Percentiles rank a stretch among this genome's conserved stretches.
These are phyloP conservation scores for Parietichytrium sp. DNA, from an alignment of 108 stramenopile genomes.

Conservation along the genomic window DNA sequence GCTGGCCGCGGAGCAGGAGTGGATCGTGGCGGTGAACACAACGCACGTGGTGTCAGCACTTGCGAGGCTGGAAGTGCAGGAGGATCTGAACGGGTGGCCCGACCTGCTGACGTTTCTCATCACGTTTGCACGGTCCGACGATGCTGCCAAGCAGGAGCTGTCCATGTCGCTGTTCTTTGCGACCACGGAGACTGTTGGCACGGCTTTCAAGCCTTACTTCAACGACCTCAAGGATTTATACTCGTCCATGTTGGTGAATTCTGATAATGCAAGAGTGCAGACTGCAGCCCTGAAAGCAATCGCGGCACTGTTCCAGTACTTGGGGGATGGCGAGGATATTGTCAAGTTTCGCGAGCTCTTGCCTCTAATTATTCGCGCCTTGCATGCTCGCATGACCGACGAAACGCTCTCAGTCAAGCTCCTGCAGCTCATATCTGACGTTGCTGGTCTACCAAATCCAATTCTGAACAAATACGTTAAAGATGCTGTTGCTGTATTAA, in stretches of 20 bases:
- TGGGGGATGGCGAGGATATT: not conserved
- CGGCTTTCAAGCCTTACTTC: conserved; percentile 25
- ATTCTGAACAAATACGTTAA: conserved; percentile 33
- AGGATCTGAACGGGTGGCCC: conserved; percentile 15
- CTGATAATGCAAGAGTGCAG: not conserved
- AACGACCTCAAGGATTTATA: not conserved
- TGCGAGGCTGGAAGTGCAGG: conserved; percentile 11
- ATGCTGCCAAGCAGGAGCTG: not conserved
- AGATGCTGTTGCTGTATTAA: not conserved
- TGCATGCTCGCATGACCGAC: not conserved
- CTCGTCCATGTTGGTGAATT: not conserved
- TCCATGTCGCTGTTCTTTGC: conserved; percentile 24
- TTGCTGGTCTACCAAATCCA: not conserved
- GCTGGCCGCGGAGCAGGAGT: conserved; percentile 20
- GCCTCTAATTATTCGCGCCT: not conserved
- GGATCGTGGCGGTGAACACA: conserved; percentile 6
- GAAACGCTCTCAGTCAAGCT: not conserved
- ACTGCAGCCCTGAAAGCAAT: conserved; percentile 20
- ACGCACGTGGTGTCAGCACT: conserved; percentile 12
- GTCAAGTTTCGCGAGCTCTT: conserved; percentile 6
- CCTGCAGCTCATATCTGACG: not conserved
- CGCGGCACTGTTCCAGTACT: not conserved
- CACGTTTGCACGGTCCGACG: not conserved
- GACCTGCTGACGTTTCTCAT: not conserved
- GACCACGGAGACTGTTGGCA: conserved; percentile 26